Conservation (phyloP, 768 basidiomycete genomes). For the Lanmaoa rubissima region DNA sequence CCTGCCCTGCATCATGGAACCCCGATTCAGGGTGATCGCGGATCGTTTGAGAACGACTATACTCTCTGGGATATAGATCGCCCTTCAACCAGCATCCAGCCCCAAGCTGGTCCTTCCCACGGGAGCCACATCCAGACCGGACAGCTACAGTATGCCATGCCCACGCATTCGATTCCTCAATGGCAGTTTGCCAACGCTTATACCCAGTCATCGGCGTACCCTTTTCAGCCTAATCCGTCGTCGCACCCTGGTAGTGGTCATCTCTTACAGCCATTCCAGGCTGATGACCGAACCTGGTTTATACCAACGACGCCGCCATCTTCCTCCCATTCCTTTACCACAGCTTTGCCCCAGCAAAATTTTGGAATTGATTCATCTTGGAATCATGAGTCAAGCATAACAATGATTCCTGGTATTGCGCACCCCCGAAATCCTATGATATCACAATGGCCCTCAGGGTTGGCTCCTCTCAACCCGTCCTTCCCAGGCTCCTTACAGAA, state of each 20-base stretch:
- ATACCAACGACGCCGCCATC: neutral
- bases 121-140: neutral
- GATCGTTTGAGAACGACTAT: neutral
- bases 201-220: neutral
- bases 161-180: neutral
- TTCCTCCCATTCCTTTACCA: neutral
- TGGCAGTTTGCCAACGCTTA: slow-evolving; percentile 5
- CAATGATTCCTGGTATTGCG: neutral
- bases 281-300: slow-evolving; percentile 1
- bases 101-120: neutral
- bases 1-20: neutral
- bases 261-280: slow-evolving; percentile 1
- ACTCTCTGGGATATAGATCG: slow-evolving; percentile 1
- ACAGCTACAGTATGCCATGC: neutral
- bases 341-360: slow-evolving; percentile 1
- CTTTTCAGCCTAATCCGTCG: neutral
- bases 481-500: neutral
- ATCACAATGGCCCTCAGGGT: slow-evolving; percentile 2
- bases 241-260: neutral
- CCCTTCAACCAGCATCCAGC: neutral
- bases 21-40: neutral
- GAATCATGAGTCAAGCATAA: neutral
- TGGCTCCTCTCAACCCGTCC: neutral
- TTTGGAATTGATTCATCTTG: neutral
- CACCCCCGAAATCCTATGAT: slow-evolving; percentile 1